phyloP scores from a whole-genome alignment of 2,329 filamentous ascomycete genomes.

The Shiraia bambusicola region DNA sequence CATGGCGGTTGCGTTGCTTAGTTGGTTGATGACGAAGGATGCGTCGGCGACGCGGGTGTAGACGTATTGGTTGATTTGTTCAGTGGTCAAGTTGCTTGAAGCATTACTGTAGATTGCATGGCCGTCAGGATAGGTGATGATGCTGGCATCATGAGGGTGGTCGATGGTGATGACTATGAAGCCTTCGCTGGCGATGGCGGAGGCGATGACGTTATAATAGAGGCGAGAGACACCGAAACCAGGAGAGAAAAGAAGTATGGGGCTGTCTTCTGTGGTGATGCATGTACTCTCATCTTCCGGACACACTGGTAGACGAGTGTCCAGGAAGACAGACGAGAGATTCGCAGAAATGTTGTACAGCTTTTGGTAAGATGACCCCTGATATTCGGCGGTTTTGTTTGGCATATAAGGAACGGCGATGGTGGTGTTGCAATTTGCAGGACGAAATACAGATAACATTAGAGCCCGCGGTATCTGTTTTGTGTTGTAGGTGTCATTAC shows the following conservation, averaged over 20 bases:
- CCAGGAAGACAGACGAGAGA: slow-evolving; percentile 19
- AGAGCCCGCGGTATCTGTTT: slow-evolving; percentile 7
- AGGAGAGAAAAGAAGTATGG: slow-evolving; percentile 47
- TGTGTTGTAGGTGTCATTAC: slow-evolving; percentile 2
- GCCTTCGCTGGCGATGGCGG: slow-evolving; percentile 51
- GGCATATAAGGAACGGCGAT: slow-evolving; percentile 20
- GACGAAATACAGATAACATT: slow-evolving; percentile 24
- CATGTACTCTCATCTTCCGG: slow-evolving; percentile 6
- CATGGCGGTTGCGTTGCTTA: slow-evolving; percentile 24
- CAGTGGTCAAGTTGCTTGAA: slow-evolving; percentile 1
- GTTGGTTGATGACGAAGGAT: slow-evolving; percentile 25
- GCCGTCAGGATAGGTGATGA: slow-evolving; percentile 53
- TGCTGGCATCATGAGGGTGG: slow-evolving; percentile 49
- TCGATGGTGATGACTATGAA: slow-evolving; percentile 53
- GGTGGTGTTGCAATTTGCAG: slow-evolving; percentile 15
- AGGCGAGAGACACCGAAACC: slow-evolving; percentile 47
- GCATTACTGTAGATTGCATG: slow-evolving; percentile 11
- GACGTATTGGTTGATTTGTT: slow-evolving; percentile 8
- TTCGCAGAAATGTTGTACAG: slow-evolving; percentile 18
- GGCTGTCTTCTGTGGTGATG: slow-evolving; percentile 11
- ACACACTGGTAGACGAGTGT: slow-evolving; percentile 23
- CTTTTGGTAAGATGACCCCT: slow-evolving; percentile 15
- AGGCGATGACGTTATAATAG: slow-evolving; percentile 47
- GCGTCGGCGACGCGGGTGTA: slow-evolving; percentile 18
- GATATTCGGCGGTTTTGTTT: slow-evolving; percentile 20